Percentiles rank a stretch among this genome's conserved stretches.
phyloP scores from a whole-genome alignment of 2,329 filamentous ascomycete species.

The Pseudogymnoascus sp. region DNA sequence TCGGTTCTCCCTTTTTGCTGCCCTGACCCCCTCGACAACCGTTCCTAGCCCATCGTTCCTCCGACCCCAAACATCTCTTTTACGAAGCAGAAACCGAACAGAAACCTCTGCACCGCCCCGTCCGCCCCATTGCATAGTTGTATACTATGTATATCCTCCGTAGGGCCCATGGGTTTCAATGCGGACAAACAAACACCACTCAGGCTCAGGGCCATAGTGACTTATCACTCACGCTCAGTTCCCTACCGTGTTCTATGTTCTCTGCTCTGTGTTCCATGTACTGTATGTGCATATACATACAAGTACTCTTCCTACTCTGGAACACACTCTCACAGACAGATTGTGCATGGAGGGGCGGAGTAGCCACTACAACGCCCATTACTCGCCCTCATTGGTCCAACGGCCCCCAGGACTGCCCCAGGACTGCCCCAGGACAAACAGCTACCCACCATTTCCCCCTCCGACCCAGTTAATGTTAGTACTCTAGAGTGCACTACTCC shows the following conservation, averaged over 20 bases:
- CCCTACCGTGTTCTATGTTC: not conserved
- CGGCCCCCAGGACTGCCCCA: no score
- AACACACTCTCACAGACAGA: not conserved
- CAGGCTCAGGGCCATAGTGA: not conserved
- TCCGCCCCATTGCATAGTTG: not conserved
- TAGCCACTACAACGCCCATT: not conserved
- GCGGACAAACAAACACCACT: not conserved
- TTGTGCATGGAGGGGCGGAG: constrained; percentile 3
- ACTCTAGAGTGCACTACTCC: not conserved
- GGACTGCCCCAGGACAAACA: not conserved
- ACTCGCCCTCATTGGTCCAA: not conserved
- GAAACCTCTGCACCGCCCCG: constrained; percentile 2
- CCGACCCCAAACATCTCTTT: not conserved
- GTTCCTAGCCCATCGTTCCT: not conserved
- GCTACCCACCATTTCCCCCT: constrained; percentile 4
- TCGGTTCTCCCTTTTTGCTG: not conserved
- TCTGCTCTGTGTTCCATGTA: not conserved
- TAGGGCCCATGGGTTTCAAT: not conserved
- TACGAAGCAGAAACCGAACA: not conserved
- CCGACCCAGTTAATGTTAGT: constrained; percentile 7
- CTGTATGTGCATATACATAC: not conserved
- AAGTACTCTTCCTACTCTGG: not conserved
- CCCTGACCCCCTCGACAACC: not conserved
- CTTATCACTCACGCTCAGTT: not conserved
- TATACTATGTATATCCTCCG: not conserved